Base-by-base conservation (phyloP, 371 early-diverging fungal genomes). In the Zychaea mexicana region DNA sequence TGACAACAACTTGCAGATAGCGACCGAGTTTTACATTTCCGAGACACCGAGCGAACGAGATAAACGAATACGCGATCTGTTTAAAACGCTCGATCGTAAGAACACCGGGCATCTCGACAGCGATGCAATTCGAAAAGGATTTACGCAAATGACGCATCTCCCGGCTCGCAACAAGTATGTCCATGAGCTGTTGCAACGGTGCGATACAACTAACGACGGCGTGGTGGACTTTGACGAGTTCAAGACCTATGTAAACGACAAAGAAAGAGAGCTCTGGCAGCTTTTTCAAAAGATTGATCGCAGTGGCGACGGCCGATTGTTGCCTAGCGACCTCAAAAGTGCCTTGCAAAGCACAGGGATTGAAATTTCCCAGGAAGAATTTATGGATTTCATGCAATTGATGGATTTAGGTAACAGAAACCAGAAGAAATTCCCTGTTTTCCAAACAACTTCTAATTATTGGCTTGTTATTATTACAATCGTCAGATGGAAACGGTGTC, bases 211-310 rank as follows among this genome's bases (percentile, higher is more conserved):
- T 13, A 67, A 76, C 45, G 83, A 85, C 67, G 87, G 89, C 0
- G 57, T 76, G 2, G 78, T 90, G 17, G 78, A 76, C 36, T 88
- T 85, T 66, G 74, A 82, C 15, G 90, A 90, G 61, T 90, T 90
- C 64, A 82, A 84, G 60, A 61, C 78, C 19, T 90, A 88, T 73
- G 84, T 89, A 0, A 68, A 76, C 27, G 78, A 79, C 46, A 88
- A 88, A 61, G 90, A 92, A 66, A 66, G 71, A 52, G 86, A 85
- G 57, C 63, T 90, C 15, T 84, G 81, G 82, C 68, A 83, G 30
- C 69, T 90, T n/a, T 92, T 92, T 68, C 64, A 75, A 42, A 72
- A 76, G 68, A 82, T 88, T 32, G 88, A 88, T 56, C 69, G 74
- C 17, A 77, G 76, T 62, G 76, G 85, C 3, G 89, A 88, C 62